Evolutionary conservation across 2,329 filamentous ascomycete species (phyloP), one percentile per base, ranked within the genome.

Genomic region (Colletotrichum gloeosporioides): DNA sequence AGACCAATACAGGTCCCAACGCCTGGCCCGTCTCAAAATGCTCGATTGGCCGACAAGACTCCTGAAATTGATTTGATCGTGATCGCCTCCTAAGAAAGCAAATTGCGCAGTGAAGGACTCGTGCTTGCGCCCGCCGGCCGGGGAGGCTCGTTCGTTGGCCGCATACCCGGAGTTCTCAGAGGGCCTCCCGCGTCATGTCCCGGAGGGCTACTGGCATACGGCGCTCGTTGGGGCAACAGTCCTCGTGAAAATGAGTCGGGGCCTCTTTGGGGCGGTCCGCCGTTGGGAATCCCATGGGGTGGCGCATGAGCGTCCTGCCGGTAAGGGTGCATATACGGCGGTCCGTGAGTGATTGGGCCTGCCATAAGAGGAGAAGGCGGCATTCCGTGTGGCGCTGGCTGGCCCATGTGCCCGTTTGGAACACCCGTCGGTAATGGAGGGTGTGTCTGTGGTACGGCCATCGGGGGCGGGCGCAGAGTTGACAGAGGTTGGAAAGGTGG

Each of bases 61-160:
- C 34, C 34, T 64, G 29, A 32, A 64, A 16, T 9, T 27, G 7
- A 39, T 16, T 34, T 27, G 31, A 39, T 39, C 29, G 16, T 32
- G 18, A 44, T 53, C 39, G 16, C 39, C 22, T 15, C 32, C 29
- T 84, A 95, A 64, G 92, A 93, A 70, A 96, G 88, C 65, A 96
- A 84, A 80, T 96, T 96, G 79, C 93, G 91, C 77, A 96, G 83
- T 12, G 94, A 95, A 13, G 94, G 94, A 81, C 93, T 96, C 18
- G 94, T 93, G 80, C 94, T 96, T 6, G 94, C 94, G n/a, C 93
- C 93, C 7, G 81, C 80, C 68, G 85, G 80, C 63, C 84, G 73
- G 34, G 81, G 77, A 10, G 80, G 79, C 68, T 82, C 84, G 31
- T 73, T 79, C 63, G 79, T 82, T 8, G 72, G 73, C n/a, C 76